Evolutionary conservation across 2,329 filamentous ascomycete genomes (phyloP), one percentile per base, ranked within the genome.

Genomic region (Claviceps digitariae): DNA sequence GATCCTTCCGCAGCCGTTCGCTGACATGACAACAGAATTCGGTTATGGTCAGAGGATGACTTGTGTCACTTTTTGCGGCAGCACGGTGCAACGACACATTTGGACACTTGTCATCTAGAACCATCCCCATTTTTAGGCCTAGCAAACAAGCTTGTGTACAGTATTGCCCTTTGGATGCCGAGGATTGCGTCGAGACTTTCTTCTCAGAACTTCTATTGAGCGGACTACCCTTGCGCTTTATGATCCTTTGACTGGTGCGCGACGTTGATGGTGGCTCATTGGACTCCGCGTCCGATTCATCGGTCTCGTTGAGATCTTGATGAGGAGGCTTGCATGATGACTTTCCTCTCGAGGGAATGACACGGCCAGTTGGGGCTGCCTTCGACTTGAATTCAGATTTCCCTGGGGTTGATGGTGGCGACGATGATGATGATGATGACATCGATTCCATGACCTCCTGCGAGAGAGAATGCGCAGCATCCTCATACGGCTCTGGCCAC

Each of bases 61-160:
- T 7, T 17, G 29, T 36, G 5, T 27, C 27, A 10, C 3, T 27
- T 48, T 20, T 9, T 4, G 27, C 29, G 36, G 29, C 23, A 3
- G 3, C 12, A 2, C 27, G 46, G n/a, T 36, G 46, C 2, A 36
- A 48, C 17, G 3, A 6, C 31, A 34, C n/a, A 21, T 48, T 48
- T 12, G 46, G 46, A n/a, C 46, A 48, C 3, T 29, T 23, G 61
- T 23, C 38, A 41, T 62, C 59, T 25, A 61, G 58, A 44, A 56
- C 21, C 17, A 12, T 23, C 4, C 55, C 54, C 55, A 45, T 55
- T 36, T 61, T 61, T 44, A 61, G 60, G 23, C 58, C 55, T 17
- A 61, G 45, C 17, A 62, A 52, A 53, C 58, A 62, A 23, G 52
- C 56, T 52, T 61, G 56, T 20, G 58, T 59, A 47, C 55, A 61